Evolutionary conservation across 2,329 filamentous ascomycete genomes (phyloP).

Genomic region (Pseudogymnoascus sp.): DNA sequence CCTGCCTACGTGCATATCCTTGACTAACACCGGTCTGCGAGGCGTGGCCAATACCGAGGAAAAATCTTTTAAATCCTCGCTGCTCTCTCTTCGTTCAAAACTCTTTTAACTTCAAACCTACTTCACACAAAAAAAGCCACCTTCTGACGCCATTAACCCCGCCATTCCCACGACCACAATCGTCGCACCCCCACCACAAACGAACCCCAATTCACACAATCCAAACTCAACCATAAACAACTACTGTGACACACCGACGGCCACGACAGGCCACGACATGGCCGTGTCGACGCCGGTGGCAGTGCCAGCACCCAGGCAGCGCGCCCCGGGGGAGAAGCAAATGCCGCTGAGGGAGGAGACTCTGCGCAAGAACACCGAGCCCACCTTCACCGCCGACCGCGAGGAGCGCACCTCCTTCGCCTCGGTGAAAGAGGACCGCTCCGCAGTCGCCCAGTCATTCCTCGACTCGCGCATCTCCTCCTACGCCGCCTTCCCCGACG

Average conservation of each 20-base stretch:
- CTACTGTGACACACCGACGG: background rate
- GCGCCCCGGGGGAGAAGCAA: background rate
- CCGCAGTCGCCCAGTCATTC: slow-evolving; percentile 48
- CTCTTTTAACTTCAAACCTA: background rate
- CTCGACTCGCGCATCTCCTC: slow-evolving; percentile 54
- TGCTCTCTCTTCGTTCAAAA: background rate
- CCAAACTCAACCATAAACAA: background rate
- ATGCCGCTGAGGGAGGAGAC: slow-evolving; percentile 4
- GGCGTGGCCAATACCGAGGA: background rate
- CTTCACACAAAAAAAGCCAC: background rate
- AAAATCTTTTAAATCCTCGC: background rate
- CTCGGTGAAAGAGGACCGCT: slow-evolving; percentile 24
- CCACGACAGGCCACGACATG: background rate
- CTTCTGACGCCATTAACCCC: background rate
- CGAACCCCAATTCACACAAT: background rate
- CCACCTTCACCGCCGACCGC: slow-evolving; percentile 17
- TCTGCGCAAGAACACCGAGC: background rate
- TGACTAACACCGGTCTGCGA: background rate
- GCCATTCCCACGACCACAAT: background rate
- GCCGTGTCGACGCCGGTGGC: background rate
- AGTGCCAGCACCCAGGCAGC: background rate
- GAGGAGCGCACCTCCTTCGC: slow-evolving; percentile 26
- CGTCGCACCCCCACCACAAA: background rate
- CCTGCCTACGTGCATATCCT: background rate
- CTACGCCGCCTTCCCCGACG: slow-evolving; percentile 42